Conservation (phyloP, 176 grass and related monocot genomes). For the Thinopyrum elongatum region DNA sequence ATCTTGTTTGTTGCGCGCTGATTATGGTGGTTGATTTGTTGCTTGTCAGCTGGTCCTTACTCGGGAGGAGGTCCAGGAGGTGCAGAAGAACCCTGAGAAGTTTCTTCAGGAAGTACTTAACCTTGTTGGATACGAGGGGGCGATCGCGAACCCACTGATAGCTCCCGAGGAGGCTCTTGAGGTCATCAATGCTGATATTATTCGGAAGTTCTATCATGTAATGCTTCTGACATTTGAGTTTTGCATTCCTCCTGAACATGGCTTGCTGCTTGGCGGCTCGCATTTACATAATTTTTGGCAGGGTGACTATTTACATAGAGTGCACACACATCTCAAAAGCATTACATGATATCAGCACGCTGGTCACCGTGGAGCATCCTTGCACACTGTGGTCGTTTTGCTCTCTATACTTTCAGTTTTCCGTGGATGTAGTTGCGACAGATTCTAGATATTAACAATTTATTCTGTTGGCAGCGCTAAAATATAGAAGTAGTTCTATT, state of each 20-base stretch:
- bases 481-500: not conserved
- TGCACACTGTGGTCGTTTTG: not conserved
- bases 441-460: not conserved
- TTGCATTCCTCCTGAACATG: not conserved
- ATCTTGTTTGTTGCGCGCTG: not conserved
- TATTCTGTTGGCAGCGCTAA: not conserved
- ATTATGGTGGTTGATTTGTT: not conserved
- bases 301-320: not conserved
- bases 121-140: constrained; percentile 65
- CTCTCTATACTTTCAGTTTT: not conserved
- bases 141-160: constrained; percentile 62
- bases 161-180: constrained; percentile 44
- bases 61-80: constrained; percentile 46
- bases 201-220: constrained; percentile 74
- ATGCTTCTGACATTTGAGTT: constrained; percentile 11
- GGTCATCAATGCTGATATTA: constrained; percentile 37
- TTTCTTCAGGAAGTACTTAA: constrained; percentile 73
- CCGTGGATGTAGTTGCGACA: not conserved
- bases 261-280: not conserved
- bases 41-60: constrained; percentile 54
- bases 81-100: constrained; percentile 53
- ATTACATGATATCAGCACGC: not conserved
- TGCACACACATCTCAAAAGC: not conserved
- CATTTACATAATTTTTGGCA: not conserved
- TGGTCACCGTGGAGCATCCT: not conserved